Evolutionary conservation across 192 early-diverging fungal genomes (phyloP), one percentile per base, ranked within the genome.

Genomic region (Blastocladiella britannica): DNA sequence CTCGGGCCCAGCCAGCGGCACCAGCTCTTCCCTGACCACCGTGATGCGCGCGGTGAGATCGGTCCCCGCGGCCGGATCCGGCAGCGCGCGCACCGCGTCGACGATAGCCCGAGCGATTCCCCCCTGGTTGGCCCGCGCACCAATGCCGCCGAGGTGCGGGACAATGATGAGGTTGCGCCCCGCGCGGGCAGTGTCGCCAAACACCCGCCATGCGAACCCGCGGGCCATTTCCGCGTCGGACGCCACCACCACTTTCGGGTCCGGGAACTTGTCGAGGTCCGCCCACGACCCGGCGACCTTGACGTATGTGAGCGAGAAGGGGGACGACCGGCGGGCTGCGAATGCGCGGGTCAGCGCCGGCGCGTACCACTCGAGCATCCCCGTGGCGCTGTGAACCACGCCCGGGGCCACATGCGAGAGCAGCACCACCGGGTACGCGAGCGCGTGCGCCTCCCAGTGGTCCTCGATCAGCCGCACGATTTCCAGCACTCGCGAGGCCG

Each of bases 331-430:
- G 29, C 75, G 72, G 28, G 76, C 72, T 3, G 81, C 71, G 51
- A 96, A 83, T 15, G 80, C 69, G 27, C 78, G 66, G 25, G 79
- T 80, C 22, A 98, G 71, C 26, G 73, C 77, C 53, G 84, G 78
- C 7, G 87, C 82, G 91, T 96, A 94, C 94, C 94, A 98, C 67
- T 93, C 91, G 47, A 86, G 69, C 79, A 92, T 91, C 22, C 83
- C 82, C 56, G 86, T 86, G 0, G 94, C 92, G 66, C 82, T 82
- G 60, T 85, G 79, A 7, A 85, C 73, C n/a, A 82, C 82, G 15
- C 80, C 76, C 57, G 82, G 77, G 54, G 76, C 78, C 53, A 81
- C 82, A 56, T 87, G 73, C 15, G 82, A 76, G 28, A 98, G 71
- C 37, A 93, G 76, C 47, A 86, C 82, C 26, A 91, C 69, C 26